Percentiles rank a stretch among this genome's conserved stretches.
These are phyloP conservation scores for Angomonas deanei DNA, from an alignment of 208 protist genomes.

Conservation along the genomic window DNA sequence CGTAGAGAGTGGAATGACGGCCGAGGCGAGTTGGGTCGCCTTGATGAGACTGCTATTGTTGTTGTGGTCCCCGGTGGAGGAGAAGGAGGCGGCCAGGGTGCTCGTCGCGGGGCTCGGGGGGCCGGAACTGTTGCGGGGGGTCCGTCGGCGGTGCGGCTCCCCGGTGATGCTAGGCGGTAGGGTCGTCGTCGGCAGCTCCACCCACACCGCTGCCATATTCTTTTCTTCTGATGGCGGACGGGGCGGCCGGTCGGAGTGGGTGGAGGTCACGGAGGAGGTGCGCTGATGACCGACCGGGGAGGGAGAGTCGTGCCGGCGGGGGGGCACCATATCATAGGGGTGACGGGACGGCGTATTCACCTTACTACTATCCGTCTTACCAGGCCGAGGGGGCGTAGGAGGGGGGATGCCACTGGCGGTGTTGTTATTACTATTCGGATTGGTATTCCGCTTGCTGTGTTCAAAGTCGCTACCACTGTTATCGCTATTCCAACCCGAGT, in stretches of 20 bases:
- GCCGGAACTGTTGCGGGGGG: constrained; percentile 25
- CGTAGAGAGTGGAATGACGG: not conserved
- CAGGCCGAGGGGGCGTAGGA: not conserved
- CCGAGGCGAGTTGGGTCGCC: not conserved
- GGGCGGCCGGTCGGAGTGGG: constrained; percentile 21
- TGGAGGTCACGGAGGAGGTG: constrained; percentile 18
- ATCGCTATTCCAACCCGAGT: not conserved
- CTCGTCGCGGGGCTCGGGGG: constrained; percentile 28
- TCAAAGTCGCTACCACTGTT: not conserved
- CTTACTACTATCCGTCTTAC: not conserved
- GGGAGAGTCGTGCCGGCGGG: not conserved
- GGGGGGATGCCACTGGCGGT: too few relatives aligned
- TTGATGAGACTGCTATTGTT: not conserved
- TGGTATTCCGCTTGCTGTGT: not conserved
- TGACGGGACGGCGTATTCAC: too few relatives aligned
- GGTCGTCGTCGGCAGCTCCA: constrained; percentile 23
- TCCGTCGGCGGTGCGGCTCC: constrained; percentile 27
- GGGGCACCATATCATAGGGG: too few relatives aligned
- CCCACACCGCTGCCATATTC: constrained; percentile 42
- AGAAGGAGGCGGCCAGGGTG: constrained; percentile 32
- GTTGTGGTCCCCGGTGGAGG: constrained; percentile 9
- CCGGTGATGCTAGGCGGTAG: constrained; percentile 14
- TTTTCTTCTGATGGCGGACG: constrained; percentile 25
- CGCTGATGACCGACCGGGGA: constrained; percentile 11
- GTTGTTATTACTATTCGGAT: too few relatives aligned